Evolutionary conservation across 148 eudicot species (phyloP).

Genomic region (Tetragonia tetragonoides): DNA sequence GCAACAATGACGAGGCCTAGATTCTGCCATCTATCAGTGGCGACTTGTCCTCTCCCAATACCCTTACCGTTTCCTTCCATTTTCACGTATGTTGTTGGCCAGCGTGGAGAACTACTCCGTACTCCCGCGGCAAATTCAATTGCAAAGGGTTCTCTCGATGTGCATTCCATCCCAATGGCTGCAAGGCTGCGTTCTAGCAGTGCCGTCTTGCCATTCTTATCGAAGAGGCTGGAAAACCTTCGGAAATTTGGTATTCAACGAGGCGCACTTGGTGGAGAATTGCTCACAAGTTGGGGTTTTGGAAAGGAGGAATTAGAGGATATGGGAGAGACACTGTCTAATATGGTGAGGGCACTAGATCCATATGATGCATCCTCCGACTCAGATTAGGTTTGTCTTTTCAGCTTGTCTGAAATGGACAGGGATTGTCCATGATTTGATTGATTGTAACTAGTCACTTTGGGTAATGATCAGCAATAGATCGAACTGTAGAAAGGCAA

Average conservation of each 20-base stretch:
- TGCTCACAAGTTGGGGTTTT: slow-evolving; percentile 76
- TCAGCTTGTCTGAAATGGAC: neutral
- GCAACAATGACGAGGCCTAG: slow-evolving; percentile 44
- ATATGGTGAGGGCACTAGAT: slow-evolving; percentile 52
- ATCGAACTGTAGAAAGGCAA: no score
- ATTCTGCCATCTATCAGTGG: slow-evolving; percentile 67
- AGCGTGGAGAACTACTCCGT: slow-evolving; percentile 56
- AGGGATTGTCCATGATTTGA: neutral
- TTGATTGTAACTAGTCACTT: neutral
- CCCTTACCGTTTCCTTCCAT: slow-evolving; percentile 90
- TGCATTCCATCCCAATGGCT: slow-evolving; percentile 82
- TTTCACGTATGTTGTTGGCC: slow-evolving; percentile 56
- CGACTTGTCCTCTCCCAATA: slow-evolving; percentile 82
- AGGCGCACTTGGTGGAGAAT: slow-evolving; percentile 63
- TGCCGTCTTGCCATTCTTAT: slow-evolving; percentile 68
- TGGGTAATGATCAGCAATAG: no score
- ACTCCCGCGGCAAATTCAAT: slow-evolving; percentile 35
- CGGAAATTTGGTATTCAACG: slow-evolving; percentile 60
- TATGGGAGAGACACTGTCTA: slow-evolving; percentile 60
- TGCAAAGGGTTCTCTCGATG: slow-evolving; percentile 70
- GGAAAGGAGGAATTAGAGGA: slow-evolving; percentile 85
- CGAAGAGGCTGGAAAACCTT: slow-evolving; percentile 60
- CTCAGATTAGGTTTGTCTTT: slow-evolving; percentile 47
- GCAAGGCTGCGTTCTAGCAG: slow-evolving; percentile 82
- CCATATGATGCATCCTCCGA: slow-evolving; percentile 65